Evolutionary conservation across 208 protist species (phyloP).

Genomic region (Blechomonas ayalai): DNA sequence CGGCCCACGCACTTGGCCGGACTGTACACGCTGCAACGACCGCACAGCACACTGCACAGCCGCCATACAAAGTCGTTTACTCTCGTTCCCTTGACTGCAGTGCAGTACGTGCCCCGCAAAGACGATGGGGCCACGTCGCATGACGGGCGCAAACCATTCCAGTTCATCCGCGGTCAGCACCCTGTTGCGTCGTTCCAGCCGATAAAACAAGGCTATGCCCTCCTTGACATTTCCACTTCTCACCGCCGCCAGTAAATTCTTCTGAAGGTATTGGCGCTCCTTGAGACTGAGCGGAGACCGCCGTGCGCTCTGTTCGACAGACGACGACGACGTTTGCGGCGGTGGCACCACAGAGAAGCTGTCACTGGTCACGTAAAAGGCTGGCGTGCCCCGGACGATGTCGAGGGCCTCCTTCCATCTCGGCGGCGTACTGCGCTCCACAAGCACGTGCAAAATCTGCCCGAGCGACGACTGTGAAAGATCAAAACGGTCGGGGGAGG

Average conservation of each 20-base stretch:
- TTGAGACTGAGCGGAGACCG: conserved; percentile 16
- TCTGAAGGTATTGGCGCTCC: conserved; percentile 28
- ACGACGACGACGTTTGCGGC: too few relatives aligned
- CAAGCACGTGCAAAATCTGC: conserved; percentile 18
- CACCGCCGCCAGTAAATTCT: too few relatives aligned
- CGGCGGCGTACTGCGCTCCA: conserved; percentile 10
- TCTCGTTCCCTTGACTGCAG: conserved; percentile 9
- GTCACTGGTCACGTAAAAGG: too few relatives aligned
- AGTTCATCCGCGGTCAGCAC: conserved; percentile 25
- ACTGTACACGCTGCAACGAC: conserved; percentile 2
- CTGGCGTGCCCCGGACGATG: too few relatives aligned
- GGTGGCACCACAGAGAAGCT: conserved; percentile 1
- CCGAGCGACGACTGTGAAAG: conserved; percentile 3
- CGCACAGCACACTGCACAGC: conserved; percentile 13
- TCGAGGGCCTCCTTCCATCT: conserved; percentile 29
- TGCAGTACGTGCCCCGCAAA: conserved; percentile 26
- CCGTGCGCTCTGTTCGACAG: background rate
- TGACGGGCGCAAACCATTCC: conserved; percentile 37
- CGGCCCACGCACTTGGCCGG: too few relatives aligned
- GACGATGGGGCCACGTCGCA: conserved; percentile 19
- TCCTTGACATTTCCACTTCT: conserved; percentile 12
- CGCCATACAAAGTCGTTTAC: conserved; percentile 11
- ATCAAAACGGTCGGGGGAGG: too few relatives aligned
- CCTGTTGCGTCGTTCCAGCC: conserved; percentile 14
- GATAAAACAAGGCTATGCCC: conserved; percentile 34